A percentile compares a stretch with the other conserved stretches of the same genome.
These are phyloP conservation scores for Tolypocladium tropicale DNA, from an alignment of 2,329 filamentous ascomycete species.

Conservation along the genomic window DNA sequence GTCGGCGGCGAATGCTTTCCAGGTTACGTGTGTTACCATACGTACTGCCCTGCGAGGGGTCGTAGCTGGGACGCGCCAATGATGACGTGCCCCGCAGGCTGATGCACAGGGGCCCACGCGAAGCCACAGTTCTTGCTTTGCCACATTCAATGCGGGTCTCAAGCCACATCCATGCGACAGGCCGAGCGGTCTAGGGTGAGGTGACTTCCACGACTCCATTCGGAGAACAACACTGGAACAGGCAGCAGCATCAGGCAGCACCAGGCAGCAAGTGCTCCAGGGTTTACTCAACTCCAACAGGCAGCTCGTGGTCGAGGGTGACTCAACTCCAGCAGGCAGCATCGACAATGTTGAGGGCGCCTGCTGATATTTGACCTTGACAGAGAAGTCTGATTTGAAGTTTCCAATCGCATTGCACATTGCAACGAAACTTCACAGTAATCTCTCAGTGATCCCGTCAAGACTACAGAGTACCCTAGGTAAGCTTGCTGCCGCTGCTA, in stretches of 20 bases:
- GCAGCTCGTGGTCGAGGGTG: too few relatives aligned
- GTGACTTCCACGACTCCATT: too few relatives aligned
- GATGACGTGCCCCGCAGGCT: constrained; percentile 28
- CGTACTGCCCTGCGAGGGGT: constrained; percentile 2
- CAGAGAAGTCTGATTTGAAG: too few relatives aligned
- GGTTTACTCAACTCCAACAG: too few relatives aligned
- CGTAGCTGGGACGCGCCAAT: constrained; percentile 6
- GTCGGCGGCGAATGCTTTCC: not conserved
- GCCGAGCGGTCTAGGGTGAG: not conserved
- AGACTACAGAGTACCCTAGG: not conserved
- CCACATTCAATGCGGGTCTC: not conserved
- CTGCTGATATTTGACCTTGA: not conserved
- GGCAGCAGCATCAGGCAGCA: too few relatives aligned
- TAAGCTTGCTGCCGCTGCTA: constrained; percentile 1
- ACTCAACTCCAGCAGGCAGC: too few relatives aligned
- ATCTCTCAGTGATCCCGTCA: not conserved
- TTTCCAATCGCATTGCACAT: too few relatives aligned
- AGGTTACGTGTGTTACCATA: not conserved
- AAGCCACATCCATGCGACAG: not conserved
- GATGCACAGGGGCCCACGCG: not conserved
- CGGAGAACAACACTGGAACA: too few relatives aligned
- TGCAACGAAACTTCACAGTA: too few relatives aligned
- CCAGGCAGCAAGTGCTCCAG: too few relatives aligned
- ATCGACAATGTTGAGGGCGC: not conserved
- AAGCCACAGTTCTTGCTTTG: constrained; percentile 11